phyloP scores from a whole-genome alignment of 345 rosid species.

The Populus simonii region DNA sequence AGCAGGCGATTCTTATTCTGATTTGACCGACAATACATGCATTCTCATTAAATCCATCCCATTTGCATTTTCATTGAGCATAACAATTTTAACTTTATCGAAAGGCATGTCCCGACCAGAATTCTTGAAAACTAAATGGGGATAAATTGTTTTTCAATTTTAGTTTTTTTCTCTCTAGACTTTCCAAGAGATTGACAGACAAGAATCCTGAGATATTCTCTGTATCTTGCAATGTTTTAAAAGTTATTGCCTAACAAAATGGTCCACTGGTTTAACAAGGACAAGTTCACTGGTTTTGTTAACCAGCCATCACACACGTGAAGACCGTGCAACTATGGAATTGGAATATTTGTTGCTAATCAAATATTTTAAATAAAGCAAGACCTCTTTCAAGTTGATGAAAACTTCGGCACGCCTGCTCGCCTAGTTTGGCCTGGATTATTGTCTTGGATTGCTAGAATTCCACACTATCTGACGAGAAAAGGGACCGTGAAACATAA shows the following conservation, averaged over 20 bases:
- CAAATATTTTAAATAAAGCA: neutral
- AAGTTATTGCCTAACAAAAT: neutral
- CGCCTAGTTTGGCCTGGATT: neutral
- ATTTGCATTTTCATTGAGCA: neutral
- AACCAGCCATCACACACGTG: neutral
- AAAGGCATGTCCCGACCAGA: neutral
- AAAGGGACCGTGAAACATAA: neutral
- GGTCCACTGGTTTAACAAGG: neutral
- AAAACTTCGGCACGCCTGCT: neutral
- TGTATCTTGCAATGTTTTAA: neutral
- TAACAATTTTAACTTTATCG: neutral
- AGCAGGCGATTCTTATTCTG: neutral
- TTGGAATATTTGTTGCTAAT: neutral
- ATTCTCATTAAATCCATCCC: neutral
- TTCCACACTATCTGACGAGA: neutral
- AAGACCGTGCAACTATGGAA: neutral
- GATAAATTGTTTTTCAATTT: neutral
- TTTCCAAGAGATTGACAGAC: neutral
- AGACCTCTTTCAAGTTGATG: no score
- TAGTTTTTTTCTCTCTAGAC: neutral
- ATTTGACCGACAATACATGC: neutral
- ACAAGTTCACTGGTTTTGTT: neutral
- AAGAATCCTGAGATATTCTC: neutral
- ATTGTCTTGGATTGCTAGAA: no score
- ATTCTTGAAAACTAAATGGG: neutral